phyloP scores from a whole-genome alignment of 2,329 filamentous ascomycete genomes.

The Neofusicoccum sp. region DNA sequence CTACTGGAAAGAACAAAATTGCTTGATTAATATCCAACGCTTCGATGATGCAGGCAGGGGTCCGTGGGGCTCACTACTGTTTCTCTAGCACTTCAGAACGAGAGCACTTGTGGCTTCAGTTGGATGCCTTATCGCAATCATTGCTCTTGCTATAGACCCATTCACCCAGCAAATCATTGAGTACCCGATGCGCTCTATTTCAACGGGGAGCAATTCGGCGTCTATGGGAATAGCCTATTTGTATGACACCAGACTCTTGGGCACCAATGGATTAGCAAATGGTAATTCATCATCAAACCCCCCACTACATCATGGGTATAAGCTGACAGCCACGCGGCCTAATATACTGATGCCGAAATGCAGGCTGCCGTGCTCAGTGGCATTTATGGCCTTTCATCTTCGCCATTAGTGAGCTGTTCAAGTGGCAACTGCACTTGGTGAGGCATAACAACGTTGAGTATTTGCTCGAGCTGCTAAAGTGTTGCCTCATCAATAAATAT shows the following conservation, averaged over 20 bases:
- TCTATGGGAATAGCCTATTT: background rate
- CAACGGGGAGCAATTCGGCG: background rate
- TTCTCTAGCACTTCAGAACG: background rate
- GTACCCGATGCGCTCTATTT: background rate
- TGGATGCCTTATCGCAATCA: background rate
- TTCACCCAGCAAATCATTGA: conserved; percentile 5
- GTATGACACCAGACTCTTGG: background rate
- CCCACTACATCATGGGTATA: background rate
- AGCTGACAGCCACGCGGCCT: background rate
- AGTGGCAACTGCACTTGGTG: conserved; percentile 22
- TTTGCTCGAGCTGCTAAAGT: conserved; percentile 20
- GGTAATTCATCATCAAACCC: background rate
- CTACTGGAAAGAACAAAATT: conserved; percentile 21
- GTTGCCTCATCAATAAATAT: background rate
- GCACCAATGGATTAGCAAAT: background rate
- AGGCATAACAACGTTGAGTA: conserved; percentile 10
- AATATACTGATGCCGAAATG: background rate
- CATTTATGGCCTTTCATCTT: background rate
- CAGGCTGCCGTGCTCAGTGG: background rate
- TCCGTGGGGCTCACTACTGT: background rate
- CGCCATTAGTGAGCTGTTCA: background rate
- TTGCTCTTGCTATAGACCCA: background rate
- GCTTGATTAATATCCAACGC: conserved; percentile 26
- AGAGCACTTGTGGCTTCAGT: background rate
- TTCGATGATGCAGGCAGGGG: conserved; percentile 33